Conservation (phyloP, 371 early-diverging fungal genomes). For the Mucor piriformis region DNA sequence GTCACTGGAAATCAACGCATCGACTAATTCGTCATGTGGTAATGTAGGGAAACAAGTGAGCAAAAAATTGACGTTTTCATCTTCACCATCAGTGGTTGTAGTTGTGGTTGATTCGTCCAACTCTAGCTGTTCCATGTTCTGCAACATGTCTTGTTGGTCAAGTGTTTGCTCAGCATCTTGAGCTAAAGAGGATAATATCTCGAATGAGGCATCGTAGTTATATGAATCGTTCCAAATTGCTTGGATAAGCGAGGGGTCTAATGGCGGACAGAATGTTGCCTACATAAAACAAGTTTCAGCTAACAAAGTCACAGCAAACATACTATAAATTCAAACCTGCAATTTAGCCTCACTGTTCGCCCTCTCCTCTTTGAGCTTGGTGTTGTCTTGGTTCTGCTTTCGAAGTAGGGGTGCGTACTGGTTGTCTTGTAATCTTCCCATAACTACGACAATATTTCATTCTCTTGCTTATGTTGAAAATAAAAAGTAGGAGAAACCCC, state of each 20-base stretch:
- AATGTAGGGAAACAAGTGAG: slow-evolving; percentile 40
- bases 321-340: slow-evolving; percentile 5
- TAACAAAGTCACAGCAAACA: neutral
- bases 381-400: neutral
- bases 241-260: slow-evolving; percentile 31
- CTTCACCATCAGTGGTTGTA: slow-evolving; percentile 8
- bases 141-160: slow-evolving; percentile 8
- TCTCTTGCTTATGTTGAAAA: neutral
- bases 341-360: slow-evolving; percentile 15
- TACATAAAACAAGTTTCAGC: neutral
- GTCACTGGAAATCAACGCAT: slow-evolving; percentile 23
- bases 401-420: slow-evolving; percentile 10
- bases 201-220: slow-evolving; percentile 20
- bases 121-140: neutral
- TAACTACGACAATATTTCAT: slow-evolving; percentile 16
- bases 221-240: slow-evolving; percentile 34
- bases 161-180: slow-evolving; percentile 27
- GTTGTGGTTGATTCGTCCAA: slow-evolving; percentile 13
- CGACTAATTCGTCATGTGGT: slow-evolving; percentile 14
- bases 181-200: slow-evolving; percentile 21
- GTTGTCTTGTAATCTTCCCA: slow-evolving; percentile 31
- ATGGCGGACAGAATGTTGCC: slow-evolving; percentile 30
- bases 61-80: slow-evolving; percentile 39
- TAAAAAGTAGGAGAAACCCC: neutral
- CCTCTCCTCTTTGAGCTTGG: slow-evolving; percentile 9